Evolutionary conservation across 805 yeast genomes (phyloP), one percentile per base, ranked within the genome.

Genomic region (Spathaspora gorwiae): DNA sequence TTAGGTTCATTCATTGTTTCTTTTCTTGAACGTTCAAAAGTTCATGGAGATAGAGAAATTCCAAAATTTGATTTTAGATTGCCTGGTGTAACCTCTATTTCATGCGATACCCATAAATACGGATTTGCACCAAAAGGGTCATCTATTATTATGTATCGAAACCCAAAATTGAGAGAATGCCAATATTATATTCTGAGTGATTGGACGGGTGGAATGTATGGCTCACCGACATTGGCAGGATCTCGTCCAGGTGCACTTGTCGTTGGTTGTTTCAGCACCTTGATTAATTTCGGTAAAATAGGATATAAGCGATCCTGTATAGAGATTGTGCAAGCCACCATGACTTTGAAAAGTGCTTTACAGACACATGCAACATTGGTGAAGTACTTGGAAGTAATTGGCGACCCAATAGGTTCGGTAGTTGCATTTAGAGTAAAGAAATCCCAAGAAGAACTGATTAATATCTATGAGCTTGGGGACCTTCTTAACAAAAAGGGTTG

Each of bases 41-140:
- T 69, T 11, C 72, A 66, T 43, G 86, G 86, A 2, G 72, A 66
- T 41, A 61, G 55, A 10, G 52, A 54, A 5, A 51, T 70, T 2
- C 84, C 86, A 6, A 58, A 68, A 10, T 90, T 92, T 66, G 98
- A 94, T 62, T 92, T 92, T 68, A 71, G 92, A 52, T 74, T 89
- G 2, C 84, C 88, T 1, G 94, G 76, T 30, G 98, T 94, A n/a
- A 94, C 98, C 0, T 90, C 97, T 2, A 92, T 92, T 47, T 87
- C 96, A n/a, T 94, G 98, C 67, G 99, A 92, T 62, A 92, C 99
- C n/a, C 99, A 92, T 72, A 92, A 92, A 65, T 92, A 92, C 60
- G 99, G 98, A 1, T 94, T 92, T 73, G 97, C 98, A 7, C 99
- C 99, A 35, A 92, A 92, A 65, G 99, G 99, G 8, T 84, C 95